These are phyloP conservation scores for Bocquillonia castaneifolia DNA, from an alignment of 441 rosid genomes.

Conservation along the genomic window DNA sequence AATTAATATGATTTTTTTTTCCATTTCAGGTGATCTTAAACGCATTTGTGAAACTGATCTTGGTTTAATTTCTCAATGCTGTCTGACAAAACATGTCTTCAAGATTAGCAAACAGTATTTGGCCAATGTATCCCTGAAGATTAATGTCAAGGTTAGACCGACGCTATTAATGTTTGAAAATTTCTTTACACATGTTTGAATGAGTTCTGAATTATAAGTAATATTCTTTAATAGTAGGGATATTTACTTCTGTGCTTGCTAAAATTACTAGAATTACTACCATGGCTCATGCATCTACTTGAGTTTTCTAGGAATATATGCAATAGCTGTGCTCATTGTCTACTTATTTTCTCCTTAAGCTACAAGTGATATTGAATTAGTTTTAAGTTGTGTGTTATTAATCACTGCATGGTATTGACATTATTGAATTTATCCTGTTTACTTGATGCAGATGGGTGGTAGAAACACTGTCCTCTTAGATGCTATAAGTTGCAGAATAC, in stretches of 20 bases:
- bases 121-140: conserved; percentile 25
- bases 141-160: conserved; percentile 25
- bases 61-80: conserved; percentile 25
- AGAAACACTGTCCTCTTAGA: conserved; percentile 92
- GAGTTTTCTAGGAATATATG: background rate
- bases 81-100: conserved; percentile 23
- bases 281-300: background rate
- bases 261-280: conserved; percentile 3
- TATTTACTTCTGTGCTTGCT: background rate
- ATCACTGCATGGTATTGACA: background rate
- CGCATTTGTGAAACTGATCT: conserved; percentile 29
- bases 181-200: background rate
- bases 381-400: background rate
- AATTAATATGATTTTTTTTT: background rate
- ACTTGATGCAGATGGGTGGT: conserved; percentile 83
- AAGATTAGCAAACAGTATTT: conserved; percentile 23
- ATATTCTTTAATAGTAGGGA: background rate
- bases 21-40: conserved; percentile 25
- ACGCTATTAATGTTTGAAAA: background rate
- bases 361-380: background rate
- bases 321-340: background rate
- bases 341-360: background rate
- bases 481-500: conserved; percentile 90
- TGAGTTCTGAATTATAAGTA: background rate
- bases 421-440: background rate